Conservation (phyloP, 371 early-diverging fungal genomes). For the Mucor piriformis region DNA sequence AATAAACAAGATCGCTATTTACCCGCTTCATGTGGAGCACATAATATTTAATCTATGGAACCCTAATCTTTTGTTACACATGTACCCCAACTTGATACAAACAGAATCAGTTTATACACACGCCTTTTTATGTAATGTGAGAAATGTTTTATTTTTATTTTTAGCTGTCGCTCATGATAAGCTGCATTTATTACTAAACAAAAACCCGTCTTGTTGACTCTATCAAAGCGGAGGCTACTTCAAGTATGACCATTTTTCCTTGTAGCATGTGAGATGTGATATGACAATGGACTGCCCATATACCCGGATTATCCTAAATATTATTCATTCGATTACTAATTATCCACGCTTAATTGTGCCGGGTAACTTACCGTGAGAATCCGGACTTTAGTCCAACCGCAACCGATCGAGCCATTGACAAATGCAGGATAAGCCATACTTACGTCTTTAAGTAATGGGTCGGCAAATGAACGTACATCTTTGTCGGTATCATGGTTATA, state of each 20-base stretch:
- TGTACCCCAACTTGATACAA: too few species aligned
- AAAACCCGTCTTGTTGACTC: conserved; percentile 5
- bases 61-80: too few species aligned
- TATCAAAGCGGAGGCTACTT: conserved; percentile 32
- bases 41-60: too few species aligned
- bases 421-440: conserved; percentile 31
- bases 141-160: too few species aligned
- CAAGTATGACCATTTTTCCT: conserved; percentile 43
- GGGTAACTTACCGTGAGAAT: conserved; percentile 27
- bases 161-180: too few species aligned
- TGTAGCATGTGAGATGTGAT: conserved; percentile 52
- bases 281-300: conserved; percentile 57
- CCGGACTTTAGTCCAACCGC: conserved; percentile 46
- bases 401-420: conserved; percentile 1
- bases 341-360: background rate
- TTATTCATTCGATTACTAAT: background rate
- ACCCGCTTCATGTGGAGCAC: too few species aligned
- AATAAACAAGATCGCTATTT: too few species aligned
- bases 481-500: conserved; percentile 30
- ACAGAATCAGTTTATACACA: too few species aligned
- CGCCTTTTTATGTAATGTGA: too few species aligned
- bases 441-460: conserved; percentile 35
- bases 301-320: conserved; percentile 50
- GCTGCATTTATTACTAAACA: too few species aligned
- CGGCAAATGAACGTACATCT: conserved; percentile 24